These are phyloP conservation scores for Mycosphaerelloides madeirae DNA, from an alignment of 2,329 filamentous ascomycete species.

Conservation along the genomic window DNA sequence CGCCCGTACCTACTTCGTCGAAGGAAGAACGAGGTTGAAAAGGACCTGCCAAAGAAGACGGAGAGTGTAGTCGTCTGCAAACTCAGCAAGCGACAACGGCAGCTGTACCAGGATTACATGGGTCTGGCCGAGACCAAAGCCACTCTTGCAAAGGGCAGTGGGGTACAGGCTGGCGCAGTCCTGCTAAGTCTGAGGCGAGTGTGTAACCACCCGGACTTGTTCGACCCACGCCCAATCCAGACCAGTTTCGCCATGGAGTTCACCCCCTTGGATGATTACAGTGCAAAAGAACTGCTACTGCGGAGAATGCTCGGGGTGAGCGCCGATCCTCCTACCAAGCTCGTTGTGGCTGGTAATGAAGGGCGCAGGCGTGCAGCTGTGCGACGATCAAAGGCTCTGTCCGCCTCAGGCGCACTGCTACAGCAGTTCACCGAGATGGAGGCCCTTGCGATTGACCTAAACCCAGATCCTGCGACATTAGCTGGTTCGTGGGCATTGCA, in stretches of 20 bases:
- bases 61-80: slow-evolving; percentile 96
- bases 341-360: slow-evolving; percentile 22
- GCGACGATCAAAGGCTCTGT: slow-evolving; percentile 21
- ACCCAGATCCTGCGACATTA: slow-evolving; percentile 24
- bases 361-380: slow-evolving; percentile 11
- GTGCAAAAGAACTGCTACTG: slow-evolving; percentile 66
- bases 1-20: slow-evolving; percentile 86
- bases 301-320: slow-evolving; percentile 45
- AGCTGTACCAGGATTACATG: slow-evolving; percentile 94
- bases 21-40: slow-evolving; percentile 94
- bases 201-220: slow-evolving; percentile 96
- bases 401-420: slow-evolving; percentile 18
- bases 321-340: slow-evolving; percentile 9
- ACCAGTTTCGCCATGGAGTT: slow-evolving; percentile 83
- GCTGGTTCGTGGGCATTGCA: slow-evolving; percentile 25
- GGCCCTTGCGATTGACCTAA: slow-evolving; percentile 7
- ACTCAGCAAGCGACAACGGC: slow-evolving; percentile 88
- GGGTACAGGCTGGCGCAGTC: slow-evolving; percentile 96
- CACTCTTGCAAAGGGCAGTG: slow-evolving; percentile 87
- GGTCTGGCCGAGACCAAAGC: slow-evolving; percentile 83
- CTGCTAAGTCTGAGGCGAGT: slow-evolving; percentile 96
- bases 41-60: slow-evolving; percentile 97
- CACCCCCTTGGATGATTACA: slow-evolving; percentile 70
- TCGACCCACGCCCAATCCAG: slow-evolving; percentile 92
- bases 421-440: slow-evolving; percentile 20